Percentiles rank a stretch among this genome's conserved stretches.
Conservation (phyloP, 495 filamentous ascomycete genomes). For the Trichocladium uniseriatum region DNA sequence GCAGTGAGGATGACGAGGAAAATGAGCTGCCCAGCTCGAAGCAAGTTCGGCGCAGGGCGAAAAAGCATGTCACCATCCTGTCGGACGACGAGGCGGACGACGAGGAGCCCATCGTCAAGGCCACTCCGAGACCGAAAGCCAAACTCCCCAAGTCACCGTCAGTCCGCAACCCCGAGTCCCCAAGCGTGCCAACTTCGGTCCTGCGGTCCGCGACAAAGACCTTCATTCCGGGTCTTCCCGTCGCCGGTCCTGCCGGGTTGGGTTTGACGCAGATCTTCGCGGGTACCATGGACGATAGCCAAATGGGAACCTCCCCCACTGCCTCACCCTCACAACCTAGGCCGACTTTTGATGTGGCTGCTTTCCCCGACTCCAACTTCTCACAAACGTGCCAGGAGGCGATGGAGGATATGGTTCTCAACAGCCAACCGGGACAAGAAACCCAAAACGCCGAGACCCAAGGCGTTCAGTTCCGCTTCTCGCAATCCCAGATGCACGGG, state of each 20-base stretch:
- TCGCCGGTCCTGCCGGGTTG: slow-evolving; percentile 48
- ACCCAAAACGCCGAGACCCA: slow-evolving; percentile 37
- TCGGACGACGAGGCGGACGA: slow-evolving; percentile 64
- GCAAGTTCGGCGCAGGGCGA: slow-evolving; percentile 28
- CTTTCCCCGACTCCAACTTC: slow-evolving; percentile 42
- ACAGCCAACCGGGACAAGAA: slow-evolving; percentile 48
- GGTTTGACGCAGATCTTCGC: slow-evolving; percentile 87
- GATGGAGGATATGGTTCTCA: slow-evolving; percentile 51
- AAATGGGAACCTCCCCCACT: slow-evolving; percentile 21
- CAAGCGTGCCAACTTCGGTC: slow-evolving; percentile 43
- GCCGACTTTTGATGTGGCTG: slow-evolving; percentile 29
- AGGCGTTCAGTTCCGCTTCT: slow-evolving; percentile 42
- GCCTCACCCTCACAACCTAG: slow-evolving; percentile 30
- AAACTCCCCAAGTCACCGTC: slow-evolving; percentile 30
- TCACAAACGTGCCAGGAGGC: slow-evolving; percentile 40
- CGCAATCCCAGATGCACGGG: slow-evolving; percentile 45
- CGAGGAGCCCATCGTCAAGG: slow-evolving; percentile 46
- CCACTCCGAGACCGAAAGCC: slow-evolving; percentile 35
- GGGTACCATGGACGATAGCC: slow-evolving; percentile 73
- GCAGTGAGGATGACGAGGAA: slow-evolving; percentile 34
- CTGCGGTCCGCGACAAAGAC: slow-evolving; percentile 48
- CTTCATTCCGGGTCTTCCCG: slow-evolving; percentile 51
- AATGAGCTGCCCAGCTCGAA: slow-evolving; percentile 30
- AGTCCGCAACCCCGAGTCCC: slow-evolving; percentile 27
- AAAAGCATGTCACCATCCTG: slow-evolving; percentile 39